Conservation (phyloP, 73 alveolate species). For the Loxodes magnus region DNA sequence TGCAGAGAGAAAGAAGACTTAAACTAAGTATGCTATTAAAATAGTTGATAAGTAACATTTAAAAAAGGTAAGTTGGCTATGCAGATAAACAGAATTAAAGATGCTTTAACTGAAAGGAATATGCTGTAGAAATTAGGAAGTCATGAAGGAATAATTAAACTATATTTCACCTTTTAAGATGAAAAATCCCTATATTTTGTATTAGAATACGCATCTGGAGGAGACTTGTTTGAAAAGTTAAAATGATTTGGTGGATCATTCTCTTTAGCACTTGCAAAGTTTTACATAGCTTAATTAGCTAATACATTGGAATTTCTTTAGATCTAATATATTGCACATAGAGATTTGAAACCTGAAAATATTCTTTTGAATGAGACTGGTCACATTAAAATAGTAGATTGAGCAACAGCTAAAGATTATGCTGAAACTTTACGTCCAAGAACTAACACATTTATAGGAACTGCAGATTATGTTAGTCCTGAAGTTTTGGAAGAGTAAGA, state of each 20-base stretch:
- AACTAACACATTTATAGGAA: constrained; percentile 31
- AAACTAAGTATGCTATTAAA: constrained; percentile 6
- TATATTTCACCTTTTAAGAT: constrained; percentile 18
- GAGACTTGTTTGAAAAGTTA: constrained; percentile 19
- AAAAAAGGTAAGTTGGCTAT: neutral
- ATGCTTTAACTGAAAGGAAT: constrained; percentile 4
- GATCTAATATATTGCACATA: constrained; percentile 11
- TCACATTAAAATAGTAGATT: constrained; percentile 30
- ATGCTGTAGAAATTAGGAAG: neutral
- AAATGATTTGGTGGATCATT: constrained; percentile 15
- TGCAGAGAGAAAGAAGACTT: neutral
- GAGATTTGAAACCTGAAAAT: constrained; percentile 42
- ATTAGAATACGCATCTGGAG: constrained; percentile 29
- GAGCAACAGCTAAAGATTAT: constrained; percentile 10
- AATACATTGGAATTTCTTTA: constrained; percentile 6
- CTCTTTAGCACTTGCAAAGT: constrained; percentile 21
- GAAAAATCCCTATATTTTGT: constrained; percentile 27
- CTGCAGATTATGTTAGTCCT: constrained; percentile 42
- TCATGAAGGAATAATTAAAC: neutral
- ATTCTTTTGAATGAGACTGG: constrained; percentile 20
- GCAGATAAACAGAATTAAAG: neutral
- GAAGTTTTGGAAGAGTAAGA: constrained; percentile 31
- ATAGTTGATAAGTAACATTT: neutral
- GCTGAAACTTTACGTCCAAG: neutral
- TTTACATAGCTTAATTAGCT: constrained; percentile 32